Conservation (phyloP, 257 asterid species). For the Anisodus acutangulus region DNA sequence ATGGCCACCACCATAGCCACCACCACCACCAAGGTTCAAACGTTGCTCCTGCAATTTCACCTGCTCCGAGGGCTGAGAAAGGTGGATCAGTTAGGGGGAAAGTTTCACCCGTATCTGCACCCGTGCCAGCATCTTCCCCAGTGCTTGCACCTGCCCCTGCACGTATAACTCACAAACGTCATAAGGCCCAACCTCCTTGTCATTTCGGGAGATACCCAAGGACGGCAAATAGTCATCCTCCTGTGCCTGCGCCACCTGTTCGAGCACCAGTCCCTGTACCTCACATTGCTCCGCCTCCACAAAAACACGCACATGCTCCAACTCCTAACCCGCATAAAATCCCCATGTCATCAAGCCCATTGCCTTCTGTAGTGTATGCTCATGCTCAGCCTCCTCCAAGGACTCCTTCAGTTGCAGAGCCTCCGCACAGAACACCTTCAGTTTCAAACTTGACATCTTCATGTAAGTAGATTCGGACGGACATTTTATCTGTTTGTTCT, state of each 20-base stretch:
- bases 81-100: constrained; percentile 41
- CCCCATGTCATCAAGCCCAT: constrained; percentile 56
- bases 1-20: constrained; percentile 49
- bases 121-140: constrained; percentile 46
- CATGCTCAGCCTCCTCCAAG: constrained; percentile 61
- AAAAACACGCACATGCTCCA: constrained; percentile 41
- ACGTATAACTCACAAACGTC: constrained; percentile 42
- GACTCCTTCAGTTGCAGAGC: constrained; percentile 50
- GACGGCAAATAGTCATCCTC: constrained; percentile 51
- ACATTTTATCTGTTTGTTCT: constrained; percentile 13
- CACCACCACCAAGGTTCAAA: constrained; percentile 46
- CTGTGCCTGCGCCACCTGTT: constrained; percentile 45
- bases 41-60: constrained; percentile 65
- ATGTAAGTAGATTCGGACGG: constrained; percentile 54
- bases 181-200: constrained; percentile 59
- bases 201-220: constrained; percentile 58
- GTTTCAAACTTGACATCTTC: constrained; percentile 66
- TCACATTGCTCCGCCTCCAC: constrained; percentile 52
- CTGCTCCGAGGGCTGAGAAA: constrained; percentile 55
- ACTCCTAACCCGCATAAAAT: constrained; percentile 44
- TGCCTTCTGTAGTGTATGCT: constrained; percentile 56
- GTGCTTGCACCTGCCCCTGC: constrained; percentile 47
- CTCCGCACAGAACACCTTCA: constrained; percentile 54
- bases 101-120: constrained; percentile 46
- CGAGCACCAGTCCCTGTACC: constrained; percentile 64